Base-by-base conservation (phyloP, 441 rosid species). In the Gossypium schwendimanii region DNA sequence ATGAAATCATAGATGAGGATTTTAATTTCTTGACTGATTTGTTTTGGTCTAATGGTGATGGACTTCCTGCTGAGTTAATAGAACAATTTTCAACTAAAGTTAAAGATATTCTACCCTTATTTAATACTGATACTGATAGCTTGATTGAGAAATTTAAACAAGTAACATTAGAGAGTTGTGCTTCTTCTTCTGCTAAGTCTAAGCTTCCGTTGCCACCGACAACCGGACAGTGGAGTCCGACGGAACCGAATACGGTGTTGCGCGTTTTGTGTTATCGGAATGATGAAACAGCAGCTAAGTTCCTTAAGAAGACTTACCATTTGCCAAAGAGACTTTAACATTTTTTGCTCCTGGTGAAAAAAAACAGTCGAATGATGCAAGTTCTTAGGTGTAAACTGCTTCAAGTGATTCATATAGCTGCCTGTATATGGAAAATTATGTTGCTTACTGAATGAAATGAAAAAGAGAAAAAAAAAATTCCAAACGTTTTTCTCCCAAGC, bases 21-120 rank as follows among this genome's bases (percentile, higher is more conserved):
- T 86, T 89, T 74, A 85, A 84, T 84, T 72, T 80, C 67, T 81
- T 89, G 1, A 81, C 79, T 21, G 94, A 89, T 66, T 77, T 89
- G n/a, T 89, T 89, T 79, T 89, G 94, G 94, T 87, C 94, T 23
- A 88, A 89, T 21, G 92, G 92, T 28, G 94, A 89, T 54, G 94
- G 94, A 7, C 74, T 89, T 75, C 92, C 92, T 10, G 79, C 86
- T 63, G 92, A 89, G 62, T 75, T 88, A 71, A 89, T 89, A 12
- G 87, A 85, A 9, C 86, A 86, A 77, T 84, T 81, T 61, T 88
- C 94, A 0, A 73, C 79, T 12, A 81, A 78, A 0, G 87, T 83
- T 26, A 84, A 80, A 68, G 70, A 82, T 57, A 76, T 89, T 67
- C 91, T 89, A 31, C 88, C 92, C 3, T 78, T 89, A 39, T 81